Evolutionary conservation across 371 early-diverging fungal genomes (phyloP).

Genomic region (Mucor racemosus): DNA sequence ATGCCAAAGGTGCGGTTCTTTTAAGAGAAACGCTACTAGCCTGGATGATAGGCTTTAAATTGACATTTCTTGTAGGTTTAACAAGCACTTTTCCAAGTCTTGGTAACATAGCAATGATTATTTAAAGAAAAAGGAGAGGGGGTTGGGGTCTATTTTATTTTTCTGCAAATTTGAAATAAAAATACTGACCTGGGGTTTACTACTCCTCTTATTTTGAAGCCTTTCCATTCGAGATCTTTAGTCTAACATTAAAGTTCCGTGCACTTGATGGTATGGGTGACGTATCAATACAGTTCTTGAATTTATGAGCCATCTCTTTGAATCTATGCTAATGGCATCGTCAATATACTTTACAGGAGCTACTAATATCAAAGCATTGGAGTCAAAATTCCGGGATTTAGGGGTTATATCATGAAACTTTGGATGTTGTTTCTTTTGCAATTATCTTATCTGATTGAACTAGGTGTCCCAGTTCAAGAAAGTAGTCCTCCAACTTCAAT

Average conservation of each 20-base stretch:
- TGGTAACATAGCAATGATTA: slow-evolving; percentile 7
- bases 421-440: no score
- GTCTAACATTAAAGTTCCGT: not conserved
- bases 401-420: no score
- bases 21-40: not conserved
- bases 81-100: slow-evolving; percentile 14
- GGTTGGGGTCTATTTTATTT: not conserved
- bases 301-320: no score
- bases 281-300: not conserved
- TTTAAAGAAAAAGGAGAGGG: not conserved
- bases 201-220: slow-evolving; percentile 3
- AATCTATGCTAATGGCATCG: no score
- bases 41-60: slow-evolving; percentile 5
- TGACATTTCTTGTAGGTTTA: not conserved
- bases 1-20: not conserved
- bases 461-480: no score
- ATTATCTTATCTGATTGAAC: no score
- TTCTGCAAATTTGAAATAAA: not conserved
- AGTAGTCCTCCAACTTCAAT: no score
- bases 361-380: no score
- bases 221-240: not conserved
- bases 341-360: no score
- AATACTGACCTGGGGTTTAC: slow-evolving; percentile 7
- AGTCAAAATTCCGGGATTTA: no score
- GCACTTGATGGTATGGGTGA: slow-evolving; percentile 6